Base-by-base conservation (phyloP, 805 yeast species). In the Metschnikowia dekortorum region DNA sequence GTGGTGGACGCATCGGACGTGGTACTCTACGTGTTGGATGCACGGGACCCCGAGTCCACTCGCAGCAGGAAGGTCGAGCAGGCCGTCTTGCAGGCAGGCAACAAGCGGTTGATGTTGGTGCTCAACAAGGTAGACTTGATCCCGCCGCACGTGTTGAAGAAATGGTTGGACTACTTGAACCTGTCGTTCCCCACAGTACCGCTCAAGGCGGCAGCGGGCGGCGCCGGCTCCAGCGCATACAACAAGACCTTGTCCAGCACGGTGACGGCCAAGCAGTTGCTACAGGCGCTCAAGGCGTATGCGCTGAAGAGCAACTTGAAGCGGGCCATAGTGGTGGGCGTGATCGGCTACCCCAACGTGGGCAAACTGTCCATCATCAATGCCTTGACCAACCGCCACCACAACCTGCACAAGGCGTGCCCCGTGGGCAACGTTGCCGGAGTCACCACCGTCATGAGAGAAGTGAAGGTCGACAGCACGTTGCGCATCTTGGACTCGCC, bases 401-500 rank as follows among this genome's bases (percentile, higher is more conserved):
- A 87, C 51, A 71, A 78, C 49, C 74, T 82, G 40, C 33, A 29
- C 33, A 82, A 80, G 60, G 92, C 91, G 10, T 94, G 98, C 66
- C 97, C 99, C 13, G 95, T 87, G 32, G 99, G 99, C 46, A 95
- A 95, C 64, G 94, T 87, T 71, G 97, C 99, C 2, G 99, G 99
- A 66, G 94, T 94, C 43, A 92, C 99, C 31, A 91, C 97, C 0
- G 75, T 92, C 3, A 73, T 94, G 66, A 82, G 97, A 71, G 95
- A 90, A 67, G 90, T 92, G 52, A 94, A 92, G 71, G 79, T 92
- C 53, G 99, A 92, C 68, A 86, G 84, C 64, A 90, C 90, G 68
- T 79, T 92, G 60, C 89, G 87, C 68, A 78, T 92, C 56, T 76
- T 92, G 63, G 99, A 92, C 69, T 89, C 97, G 48, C 99, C 99